Base-by-base conservation (phyloP, 2,329 filamentous ascomycete species). In the Aspergillus vadensis region DNA sequence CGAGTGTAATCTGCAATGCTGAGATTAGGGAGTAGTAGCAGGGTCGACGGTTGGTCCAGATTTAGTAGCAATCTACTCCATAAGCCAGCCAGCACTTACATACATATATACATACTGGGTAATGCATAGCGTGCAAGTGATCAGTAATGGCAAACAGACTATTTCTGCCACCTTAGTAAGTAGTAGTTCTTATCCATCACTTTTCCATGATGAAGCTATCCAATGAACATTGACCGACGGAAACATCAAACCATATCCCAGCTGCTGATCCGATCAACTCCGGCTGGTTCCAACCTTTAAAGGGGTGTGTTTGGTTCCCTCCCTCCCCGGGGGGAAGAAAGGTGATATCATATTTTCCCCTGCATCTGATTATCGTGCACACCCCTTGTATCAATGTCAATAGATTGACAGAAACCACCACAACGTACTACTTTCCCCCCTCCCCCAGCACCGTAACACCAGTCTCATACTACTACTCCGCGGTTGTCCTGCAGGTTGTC, bases 301-400 rank as follows among this genome's bases (percentile, higher is more conserved):
- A 50, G 39, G 41, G 30, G 12, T n/a, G 3, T 19, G n/a, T 30
- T 30, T 30, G 27, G 27, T 30, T 30, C 27, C 27, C 27, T 30
- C 27, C 27, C 27, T 30, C 27, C 27, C 27, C 39, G n/a, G 14
- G 38, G 39, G 25, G 1, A 25, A 27, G 5, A 36, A 15, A 49
- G 30, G 38, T 58, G 57, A 65, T 59, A 63, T 63, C 56, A 65
- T 59, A 57, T 58, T 19, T 55, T 55, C 63, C 63, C 63, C 63
- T 63, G 60, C 63, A 60, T 59, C 12, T 14, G 36, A 63, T 57
- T 57, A 48, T 55, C 60, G 55, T 60, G 60, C 62, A 58, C 55
- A 30, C 55, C 57, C 32, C 60, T 60, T 63, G 60, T 54, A 38
- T 57, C 51, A 39, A 36, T 27, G 38, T 54, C 47, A 56, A 60